phyloP scores from a whole-genome alignment of 2,329 filamentous ascomycete genomes.

The Ascocoryne sarcoides region DNA sequence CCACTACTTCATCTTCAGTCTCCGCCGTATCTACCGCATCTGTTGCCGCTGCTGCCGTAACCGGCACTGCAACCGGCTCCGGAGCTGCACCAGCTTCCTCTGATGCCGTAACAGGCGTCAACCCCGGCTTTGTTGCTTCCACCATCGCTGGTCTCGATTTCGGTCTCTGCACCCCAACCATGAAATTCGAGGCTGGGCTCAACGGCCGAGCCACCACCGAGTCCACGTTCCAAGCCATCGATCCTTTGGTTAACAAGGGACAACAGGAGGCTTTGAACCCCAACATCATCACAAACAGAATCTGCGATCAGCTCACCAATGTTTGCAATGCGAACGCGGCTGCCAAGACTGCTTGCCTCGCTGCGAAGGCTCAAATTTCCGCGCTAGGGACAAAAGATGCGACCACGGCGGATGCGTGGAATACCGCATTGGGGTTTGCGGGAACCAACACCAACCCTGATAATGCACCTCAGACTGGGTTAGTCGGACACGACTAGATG shows the following conservation, averaged over 20 bases:
- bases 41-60: slow-evolving; percentile 2
- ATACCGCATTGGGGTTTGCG: slow-evolving; percentile 31
- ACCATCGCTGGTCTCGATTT: slow-evolving; percentile 34
- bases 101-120: slow-evolving; percentile 9
- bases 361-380: slow-evolving; percentile 44
- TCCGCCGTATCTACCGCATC: slow-evolving; percentile 1
- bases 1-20: slow-evolving; percentile 8
- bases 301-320: slow-evolving; percentile 61
- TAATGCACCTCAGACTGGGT: slow-evolving; percentile 23
- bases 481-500: slow-evolving; percentile 24
- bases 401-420: slow-evolving; percentile 39
- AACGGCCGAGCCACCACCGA: slow-evolving; percentile 43
- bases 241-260: slow-evolving; percentile 48
- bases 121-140: slow-evolving; percentile 15
- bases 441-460: slow-evolving; percentile 25
- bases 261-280: slow-evolving; percentile 63
- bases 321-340: slow-evolving; percentile 55
- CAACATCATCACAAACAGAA: slow-evolving; percentile 64
- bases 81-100: slow-evolving; percentile 6
- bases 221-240: slow-evolving; percentile 60
- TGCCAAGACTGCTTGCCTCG: slow-evolving; percentile 32
- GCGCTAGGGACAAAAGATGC: slow-evolving; percentile 40
- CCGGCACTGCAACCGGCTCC: slow-evolving; percentile 4
- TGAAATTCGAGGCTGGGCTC: slow-evolving; percentile 48
- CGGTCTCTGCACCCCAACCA: slow-evolving; percentile 40